Conservation (phyloP, 208 protist species). For the Trypanosoma scelopori region DNA sequence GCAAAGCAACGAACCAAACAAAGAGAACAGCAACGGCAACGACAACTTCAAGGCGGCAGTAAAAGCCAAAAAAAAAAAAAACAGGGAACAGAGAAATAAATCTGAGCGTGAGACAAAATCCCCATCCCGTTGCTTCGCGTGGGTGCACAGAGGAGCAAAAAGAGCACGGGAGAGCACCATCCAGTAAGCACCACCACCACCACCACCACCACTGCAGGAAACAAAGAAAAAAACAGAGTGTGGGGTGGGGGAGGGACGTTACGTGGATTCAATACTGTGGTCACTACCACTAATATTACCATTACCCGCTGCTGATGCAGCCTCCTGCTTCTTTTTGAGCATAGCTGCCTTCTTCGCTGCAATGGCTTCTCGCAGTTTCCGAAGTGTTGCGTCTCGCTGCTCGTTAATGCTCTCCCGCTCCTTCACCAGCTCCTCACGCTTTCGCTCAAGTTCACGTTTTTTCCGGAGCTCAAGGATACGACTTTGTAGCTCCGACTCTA, state of each 20-base stretch:
- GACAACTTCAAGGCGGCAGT: neutral
- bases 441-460: conserved; percentile 83
- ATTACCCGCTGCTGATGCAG: conserved; percentile 7
- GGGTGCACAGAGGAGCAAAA: too few species aligned
- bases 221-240: conserved; percentile 1
- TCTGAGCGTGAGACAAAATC: neutral
- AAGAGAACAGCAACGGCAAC: neutral
- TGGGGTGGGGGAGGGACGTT: too few species aligned
- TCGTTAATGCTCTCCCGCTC: conserved; percentile 54
- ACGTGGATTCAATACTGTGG: conserved; percentile 1
- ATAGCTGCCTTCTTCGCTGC: conserved; percentile 77
- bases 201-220: neutral
- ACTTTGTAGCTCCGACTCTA: conserved; percentile 80
- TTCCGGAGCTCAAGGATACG: conserved; percentile 84
- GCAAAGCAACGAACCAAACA: neutral
- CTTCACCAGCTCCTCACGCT: conserved; percentile 63
- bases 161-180: too few species aligned
- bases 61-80: neutral
- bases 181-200: neutral
- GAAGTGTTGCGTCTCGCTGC: conserved; percentile 71
- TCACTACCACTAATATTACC: conserved; percentile 1
- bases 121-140: too few species aligned
- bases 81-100: conserved; percentile 1
- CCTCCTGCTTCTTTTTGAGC: conserved; percentile 53
- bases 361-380: conserved; percentile 75